Evolutionary conservation across 225 moss, liverwort and hornwort species (phyloP).

Genomic region (Lunularia cruciata): DNA sequence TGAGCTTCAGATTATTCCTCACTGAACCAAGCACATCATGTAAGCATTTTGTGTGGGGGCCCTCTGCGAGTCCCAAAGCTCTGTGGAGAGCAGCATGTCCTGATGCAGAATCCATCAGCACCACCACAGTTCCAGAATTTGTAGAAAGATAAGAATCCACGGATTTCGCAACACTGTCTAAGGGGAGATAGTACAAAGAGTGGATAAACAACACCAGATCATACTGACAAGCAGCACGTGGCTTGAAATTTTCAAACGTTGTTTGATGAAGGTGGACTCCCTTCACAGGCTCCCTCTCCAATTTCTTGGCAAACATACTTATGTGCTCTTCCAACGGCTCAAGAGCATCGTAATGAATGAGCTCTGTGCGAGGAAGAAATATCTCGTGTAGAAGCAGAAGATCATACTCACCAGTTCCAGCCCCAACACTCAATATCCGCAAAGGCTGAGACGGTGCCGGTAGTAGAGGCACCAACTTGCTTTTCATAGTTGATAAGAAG

Average conservation of each 20-base stretch:
- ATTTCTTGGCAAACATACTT: neutral
- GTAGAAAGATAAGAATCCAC: neutral
- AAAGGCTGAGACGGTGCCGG: slow-evolving; percentile 11
- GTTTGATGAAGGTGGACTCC: slow-evolving; percentile 14
- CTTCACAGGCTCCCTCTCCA: neutral
- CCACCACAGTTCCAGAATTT: slow-evolving; percentile 1
- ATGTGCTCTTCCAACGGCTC: slow-evolving; percentile 14
- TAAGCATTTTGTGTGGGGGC: slow-evolving; percentile 1
- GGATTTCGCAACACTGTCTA: neutral
- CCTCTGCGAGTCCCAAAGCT: slow-evolving; percentile 1
- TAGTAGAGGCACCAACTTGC: slow-evolving; percentile 21
- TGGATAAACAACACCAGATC: slow-evolving; percentile 24
- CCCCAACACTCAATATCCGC: slow-evolving; percentile 19
- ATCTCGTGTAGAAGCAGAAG: slow-evolving; percentile 14
- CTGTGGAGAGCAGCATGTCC: neutral
- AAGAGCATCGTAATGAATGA: slow-evolving; percentile 21
- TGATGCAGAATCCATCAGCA: slow-evolving; percentile 21
- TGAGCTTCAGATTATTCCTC: neutral
- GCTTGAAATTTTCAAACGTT: slow-evolving; percentile 18
- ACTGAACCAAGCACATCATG: slow-evolving; percentile 1
- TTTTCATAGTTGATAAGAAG: slow-evolving; percentile 8
- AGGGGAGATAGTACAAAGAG: slow-evolving; percentile 13
- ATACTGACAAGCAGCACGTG: neutral
- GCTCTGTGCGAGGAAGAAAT: slow-evolving; percentile 15
- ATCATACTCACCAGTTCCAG: slow-evolving; percentile 18